Percentiles rank a stretch among this genome's conserved stretches.
These are phyloP conservation scores for Eucalyptus polybractea DNA, from an alignment of 345 rosid species.

Conservation along the genomic window DNA sequence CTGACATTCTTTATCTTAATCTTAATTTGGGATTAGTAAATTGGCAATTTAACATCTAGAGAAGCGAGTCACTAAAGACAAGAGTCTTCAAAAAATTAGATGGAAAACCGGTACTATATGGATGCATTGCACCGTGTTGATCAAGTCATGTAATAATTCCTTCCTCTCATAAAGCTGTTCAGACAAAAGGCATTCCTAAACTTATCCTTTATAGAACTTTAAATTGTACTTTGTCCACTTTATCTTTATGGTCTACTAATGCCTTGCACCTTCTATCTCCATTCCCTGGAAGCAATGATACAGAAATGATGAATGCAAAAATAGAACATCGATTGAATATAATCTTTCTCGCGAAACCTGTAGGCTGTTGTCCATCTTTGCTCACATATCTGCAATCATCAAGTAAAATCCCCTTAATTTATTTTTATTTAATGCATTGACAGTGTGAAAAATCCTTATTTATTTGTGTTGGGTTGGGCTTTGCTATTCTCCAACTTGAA, in stretches of 20 bases:
- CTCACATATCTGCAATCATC: not conserved
- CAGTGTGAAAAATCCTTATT: not conserved
- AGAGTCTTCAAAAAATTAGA: not conserved
- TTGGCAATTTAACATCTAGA: not conserved
- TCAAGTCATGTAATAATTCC: not conserved
- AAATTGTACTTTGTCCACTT: not conserved
- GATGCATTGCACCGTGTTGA: not conserved
- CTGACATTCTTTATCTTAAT: not conserved
- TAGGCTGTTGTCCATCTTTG: not conserved
- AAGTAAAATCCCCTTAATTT: not conserved
- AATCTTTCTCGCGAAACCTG: not conserved
- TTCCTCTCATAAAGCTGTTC: not conserved
- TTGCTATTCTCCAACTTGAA: not conserved
- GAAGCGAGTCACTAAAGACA: not conserved
- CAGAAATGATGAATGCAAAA: not conserved
- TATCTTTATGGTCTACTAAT: not conserved
- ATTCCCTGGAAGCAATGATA: not conserved
- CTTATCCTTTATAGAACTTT: not conserved
- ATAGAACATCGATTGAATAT: not conserved
- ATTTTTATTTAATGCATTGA: not conserved
- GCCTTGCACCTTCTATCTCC: not conserved
- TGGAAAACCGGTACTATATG: not conserved
- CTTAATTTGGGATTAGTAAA: not conserved
- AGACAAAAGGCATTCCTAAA: not conserved
- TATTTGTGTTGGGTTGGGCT: not conserved